Base-by-base conservation (phyloP, 2,329 filamentous ascomycete genomes). In the Fusarium sp. region DNA sequence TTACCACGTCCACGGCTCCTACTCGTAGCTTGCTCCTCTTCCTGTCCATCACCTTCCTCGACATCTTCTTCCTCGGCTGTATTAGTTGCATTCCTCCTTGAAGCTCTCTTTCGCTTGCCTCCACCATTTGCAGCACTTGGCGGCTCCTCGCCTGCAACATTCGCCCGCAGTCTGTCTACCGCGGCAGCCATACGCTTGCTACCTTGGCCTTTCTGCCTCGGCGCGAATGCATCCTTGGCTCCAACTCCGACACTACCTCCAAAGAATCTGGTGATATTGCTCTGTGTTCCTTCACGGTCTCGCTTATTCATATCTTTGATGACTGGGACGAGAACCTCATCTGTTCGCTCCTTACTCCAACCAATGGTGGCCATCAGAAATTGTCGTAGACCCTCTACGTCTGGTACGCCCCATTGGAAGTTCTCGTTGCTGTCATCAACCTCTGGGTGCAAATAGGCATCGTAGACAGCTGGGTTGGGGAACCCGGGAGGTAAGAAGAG, bases 401-500 rank as follows among this genome's bases (percentile, higher is more conserved):
- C 95, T 0, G 96, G 96, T 0, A 98, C 92, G 30, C 96, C 96
- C 96, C 97, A 99, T 78, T 96, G 92, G 77, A 99, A 99, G 1
- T 85, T 82, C 73, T 96, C 91, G 0, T 91, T 86, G 71, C 90
- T 91, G 55, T 81, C 84, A 78, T 99, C 96, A 13, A 98, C 95
- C 71, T 97, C 93, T 0, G 96, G 96, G 6, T 92, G 80, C 1
- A 95, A 82, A 78, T 99, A 99, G 3, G 97, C 96, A 12, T 92
- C 87, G 61, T 90, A 90, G 15, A 99, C 94, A 3, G 91, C 89
- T 0, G 87, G 79, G 73, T 91, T 92, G 0, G 97, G 96, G 73
- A 98, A 99, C 0, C 85, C 85, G 0, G 90, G 83, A 0, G 95
- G 93, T 0, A 99, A 82, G 78, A 98, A 98, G 0, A 99, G 86